A percentile compares a stretch with the other conserved stretches of the same genome.
These are phyloP conservation scores for Elsinoe fawcettii DNA, from an alignment of 2,329 filamentous ascomycete species.

Conservation along the genomic window DNA sequence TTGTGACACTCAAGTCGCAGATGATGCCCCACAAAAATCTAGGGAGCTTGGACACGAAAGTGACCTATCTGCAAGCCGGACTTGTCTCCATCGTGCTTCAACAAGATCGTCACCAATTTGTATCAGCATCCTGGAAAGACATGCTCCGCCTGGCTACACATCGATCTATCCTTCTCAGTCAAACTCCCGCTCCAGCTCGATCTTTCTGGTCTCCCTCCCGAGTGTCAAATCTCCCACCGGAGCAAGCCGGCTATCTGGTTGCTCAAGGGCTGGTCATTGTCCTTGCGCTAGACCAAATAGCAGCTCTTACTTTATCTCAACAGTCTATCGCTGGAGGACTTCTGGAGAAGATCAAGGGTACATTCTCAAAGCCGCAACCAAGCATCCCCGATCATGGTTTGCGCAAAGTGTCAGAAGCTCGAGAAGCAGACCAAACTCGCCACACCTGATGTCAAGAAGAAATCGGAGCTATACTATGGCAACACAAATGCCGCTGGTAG, in stretches of 20 bases:
- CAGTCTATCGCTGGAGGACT: conserved; percentile 5
- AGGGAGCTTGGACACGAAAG: neutral
- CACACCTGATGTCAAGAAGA: conserved; percentile 59
- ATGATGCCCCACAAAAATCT: neutral
- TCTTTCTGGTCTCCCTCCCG: conserved; percentile 27
- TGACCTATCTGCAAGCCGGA: neutral
- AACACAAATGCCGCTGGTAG: conserved; percentile 40
- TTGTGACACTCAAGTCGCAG: conserved; percentile 4
- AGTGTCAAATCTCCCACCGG: conserved; percentile 25
- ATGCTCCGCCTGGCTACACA: neutral
- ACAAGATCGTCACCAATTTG: neutral
- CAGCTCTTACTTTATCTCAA: neutral
- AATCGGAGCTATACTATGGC: conserved; percentile 59
- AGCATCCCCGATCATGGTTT: conserved; percentile 46
- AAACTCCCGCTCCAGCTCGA: conserved; percentile 13
- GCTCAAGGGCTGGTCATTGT: conserved; percentile 29
- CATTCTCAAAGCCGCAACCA: neutral
- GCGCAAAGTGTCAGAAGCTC: conserved; percentile 56
- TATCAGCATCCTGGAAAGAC: neutral
- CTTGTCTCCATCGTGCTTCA: no score
- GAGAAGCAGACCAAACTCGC: conserved; percentile 53
- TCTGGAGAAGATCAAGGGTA: neutral
- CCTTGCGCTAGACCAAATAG: conserved; percentile 17
- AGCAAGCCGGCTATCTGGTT: conserved; percentile 28
- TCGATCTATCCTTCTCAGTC: neutral